Evolutionary conservation across 139 green algal genomes (phyloP), one percentile per base, ranked within the genome.

Genomic region (Chlorella ohadii): DNA sequence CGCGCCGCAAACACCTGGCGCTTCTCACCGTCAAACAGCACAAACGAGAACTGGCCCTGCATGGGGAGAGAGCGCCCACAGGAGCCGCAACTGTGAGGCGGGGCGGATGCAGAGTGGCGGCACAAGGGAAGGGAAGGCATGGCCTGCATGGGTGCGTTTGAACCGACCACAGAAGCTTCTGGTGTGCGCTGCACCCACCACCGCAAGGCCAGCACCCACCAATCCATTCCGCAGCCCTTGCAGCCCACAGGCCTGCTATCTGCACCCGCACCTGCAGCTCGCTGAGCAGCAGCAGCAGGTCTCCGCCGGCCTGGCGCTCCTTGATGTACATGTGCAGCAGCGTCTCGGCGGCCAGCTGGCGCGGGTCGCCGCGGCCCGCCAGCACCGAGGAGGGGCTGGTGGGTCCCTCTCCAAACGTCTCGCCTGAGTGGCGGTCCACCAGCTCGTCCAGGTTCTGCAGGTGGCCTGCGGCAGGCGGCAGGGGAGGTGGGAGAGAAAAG

Each of bases 41-140:
- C 88, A 86, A 96, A 97, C 0, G 91, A 65, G 66, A 90, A 97
- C 41, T 96, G 86, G 25, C 94, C 94, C 92, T 97, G 44, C 44
- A 51, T 51, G 44, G 44, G 44, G 44, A 51, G n/a, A n/a, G n/a
- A n/a, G n/a, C n/a, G n/a, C n/a, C n/a, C n/a, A n/a, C n/a, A n/a
- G n/a, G n/a, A n/a, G n/a, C n/a, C n/a, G n/a, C n/a, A n/a, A n/a
- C n/a, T n/a, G n/a, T n/a, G n/a, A n/a, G n/a, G n/a, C n/a, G n/a
- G n/a, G n/a, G n/a, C n/a, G n/a, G n/a, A n/a, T n/a, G n/a, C n/a
- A n/a, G n/a, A n/a, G n/a, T n/a, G n/a, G n/a, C n/a, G n/a, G n/a
- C n/a, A n/a, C n/a, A n/a, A n/a, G n/a, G n/a, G n/a, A n/a, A n/a
- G n/a, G n/a, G n/a, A n/a, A n/a, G n/a, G n/a, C n/a, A n/a, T n/a